Evolutionary conservation across 176 grass and related monocot genomes (phyloP).

Genomic region (Musa beccarii): DNA sequence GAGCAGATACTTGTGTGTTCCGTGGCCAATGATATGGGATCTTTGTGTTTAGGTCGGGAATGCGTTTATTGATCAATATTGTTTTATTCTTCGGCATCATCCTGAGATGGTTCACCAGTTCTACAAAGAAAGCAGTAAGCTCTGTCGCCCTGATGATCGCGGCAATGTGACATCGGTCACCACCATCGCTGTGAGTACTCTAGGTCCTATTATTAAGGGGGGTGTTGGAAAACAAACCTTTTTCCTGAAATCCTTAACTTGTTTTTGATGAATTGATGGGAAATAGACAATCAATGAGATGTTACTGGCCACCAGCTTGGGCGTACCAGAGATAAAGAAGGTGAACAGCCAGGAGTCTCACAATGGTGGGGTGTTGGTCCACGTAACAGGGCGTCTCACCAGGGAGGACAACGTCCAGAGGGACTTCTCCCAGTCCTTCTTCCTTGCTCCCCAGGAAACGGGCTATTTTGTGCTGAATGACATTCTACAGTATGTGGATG

Average conservation of each 20-base stretch:
- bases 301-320: constrained; percentile 73
- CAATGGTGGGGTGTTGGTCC: constrained; percentile 53
- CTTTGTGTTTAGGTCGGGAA: background rate
- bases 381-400: constrained; percentile 72
- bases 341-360: constrained; percentile 78
- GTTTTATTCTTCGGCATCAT: background rate
- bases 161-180: background rate
- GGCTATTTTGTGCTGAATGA: constrained; percentile 88
- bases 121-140: background rate
- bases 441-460: constrained; percentile 88
- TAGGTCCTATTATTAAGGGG: background rate
- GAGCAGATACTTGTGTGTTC: background rate
- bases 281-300: constrained; percentile 72
- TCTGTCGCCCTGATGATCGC: background rate
- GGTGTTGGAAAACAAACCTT: background rate
- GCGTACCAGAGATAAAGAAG: constrained; percentile 62
- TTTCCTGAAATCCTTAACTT: background rate
- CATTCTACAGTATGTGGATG: constrained; percentile 46
- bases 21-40: background rate
- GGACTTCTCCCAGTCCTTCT: constrained; percentile 87
- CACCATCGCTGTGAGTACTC: background rate
- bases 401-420: constrained; percentile 33
- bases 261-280: background rate
- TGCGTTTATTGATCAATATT: background rate
- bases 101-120: background rate